phyloP scores from a whole-genome alignment of 768 basidiomycete species.

The Mycena sanguinolenta region DNA sequence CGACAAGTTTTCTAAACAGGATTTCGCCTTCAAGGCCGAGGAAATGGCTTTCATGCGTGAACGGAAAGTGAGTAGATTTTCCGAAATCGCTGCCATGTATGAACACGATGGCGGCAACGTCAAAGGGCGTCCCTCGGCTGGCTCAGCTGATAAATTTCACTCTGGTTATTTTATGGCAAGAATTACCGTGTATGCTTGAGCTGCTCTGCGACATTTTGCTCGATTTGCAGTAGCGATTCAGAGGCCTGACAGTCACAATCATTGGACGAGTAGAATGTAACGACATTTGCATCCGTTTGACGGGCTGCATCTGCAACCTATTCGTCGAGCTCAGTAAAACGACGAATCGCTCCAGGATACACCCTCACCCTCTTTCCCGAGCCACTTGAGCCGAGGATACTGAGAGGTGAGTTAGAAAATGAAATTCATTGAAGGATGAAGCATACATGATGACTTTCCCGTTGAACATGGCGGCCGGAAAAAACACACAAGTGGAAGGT shows the following conservation, averaged over 20 bases:
- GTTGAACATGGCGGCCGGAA: constrained; percentile 9
- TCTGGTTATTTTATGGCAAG: no score
- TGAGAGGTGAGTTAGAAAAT: neutral
- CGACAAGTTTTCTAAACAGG: neutral
- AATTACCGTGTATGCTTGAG: no score
- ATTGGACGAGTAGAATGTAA: no score
- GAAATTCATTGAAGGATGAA: constrained; percentile 5
- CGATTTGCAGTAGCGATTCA: no score
- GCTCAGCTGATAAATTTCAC: no score
- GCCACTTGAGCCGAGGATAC: constrained; percentile 13
- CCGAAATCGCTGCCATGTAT: neutral
- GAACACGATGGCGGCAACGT: neutral
- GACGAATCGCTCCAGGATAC: constrained; percentile 17
- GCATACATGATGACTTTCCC: constrained; percentile 13
- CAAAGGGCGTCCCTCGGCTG: no score
- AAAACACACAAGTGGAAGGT: neutral
- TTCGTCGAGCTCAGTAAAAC: no score
- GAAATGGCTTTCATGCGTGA: neutral
- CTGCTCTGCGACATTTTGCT: no score
- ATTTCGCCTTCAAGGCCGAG: neutral
- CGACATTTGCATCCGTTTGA: no score
- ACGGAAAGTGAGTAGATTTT: neutral
- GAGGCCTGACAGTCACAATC: no score
- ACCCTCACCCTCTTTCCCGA: neutral
- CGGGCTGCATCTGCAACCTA: no score